phyloP scores from a whole-genome alignment of 1,284 basidiomycete genomes.

The Exobasidium cylindrosporum region DNA sequence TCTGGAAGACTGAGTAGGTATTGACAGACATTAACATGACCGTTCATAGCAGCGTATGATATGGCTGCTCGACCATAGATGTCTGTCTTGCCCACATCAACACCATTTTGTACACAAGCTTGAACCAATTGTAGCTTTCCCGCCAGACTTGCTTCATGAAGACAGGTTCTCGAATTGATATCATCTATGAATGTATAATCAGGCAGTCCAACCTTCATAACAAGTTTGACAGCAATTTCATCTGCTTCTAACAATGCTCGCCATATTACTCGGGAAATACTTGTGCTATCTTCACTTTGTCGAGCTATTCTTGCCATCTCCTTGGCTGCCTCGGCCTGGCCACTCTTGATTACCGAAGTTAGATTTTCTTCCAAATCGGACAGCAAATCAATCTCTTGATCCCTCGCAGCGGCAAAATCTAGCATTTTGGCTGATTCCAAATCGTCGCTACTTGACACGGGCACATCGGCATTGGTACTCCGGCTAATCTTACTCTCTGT shows the following conservation, averaged over 20 bases:
- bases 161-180: slow-evolving; percentile 89
- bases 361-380: slow-evolving; percentile 49
- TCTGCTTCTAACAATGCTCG: slow-evolving; percentile 46
- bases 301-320: slow-evolving; percentile 41
- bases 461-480: slow-evolving; percentile 12
- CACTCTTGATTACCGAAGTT: slow-evolving; percentile 35
- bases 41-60: slow-evolving; percentile 94
- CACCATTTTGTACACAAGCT: slow-evolving; percentile 73
- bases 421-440: slow-evolving; percentile 42
- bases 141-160: slow-evolving; percentile 89
- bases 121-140: slow-evolving; percentile 77
- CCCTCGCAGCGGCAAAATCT: slow-evolving; percentile 48
- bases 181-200: slow-evolving; percentile 92
- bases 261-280: slow-evolving; percentile 50
- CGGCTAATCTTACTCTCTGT: slow-evolving; percentile 28
- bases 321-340: slow-evolving; percentile 31
- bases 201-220: slow-evolving; percentile 57
- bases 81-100: slow-evolving; percentile 70
- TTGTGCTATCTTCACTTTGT: slow-evolving; percentile 38
- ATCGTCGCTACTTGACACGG: slow-evolving; percentile 21
- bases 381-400: slow-evolving; percentile 40
- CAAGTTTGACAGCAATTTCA: slow-evolving; percentile 32
- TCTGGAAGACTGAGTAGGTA: slow-evolving; percentile 73
- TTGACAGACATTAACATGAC: slow-evolving; percentile 73
- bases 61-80: slow-evolving; percentile 88